Evolutionary conservation across 163 green algal genomes (phyloP), one percentile per base, ranked within the genome.

Genomic region (Chlamydomonas reinhardtii): DNA sequence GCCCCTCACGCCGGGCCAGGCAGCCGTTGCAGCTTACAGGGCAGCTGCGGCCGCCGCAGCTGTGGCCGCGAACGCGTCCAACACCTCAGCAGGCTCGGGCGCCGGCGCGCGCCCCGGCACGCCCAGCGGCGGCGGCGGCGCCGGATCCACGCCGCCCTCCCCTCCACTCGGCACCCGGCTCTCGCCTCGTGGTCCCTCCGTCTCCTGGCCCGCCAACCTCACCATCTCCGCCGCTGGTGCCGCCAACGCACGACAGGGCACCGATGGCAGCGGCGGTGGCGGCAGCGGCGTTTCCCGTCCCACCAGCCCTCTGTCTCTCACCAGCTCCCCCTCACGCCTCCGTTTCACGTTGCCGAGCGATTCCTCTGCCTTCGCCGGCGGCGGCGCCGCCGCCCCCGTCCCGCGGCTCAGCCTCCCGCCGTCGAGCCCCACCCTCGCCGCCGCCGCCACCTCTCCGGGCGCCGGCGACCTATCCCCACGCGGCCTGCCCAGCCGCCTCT

Each of bases 281-380:
- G 34, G 32, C 75, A 29, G 11, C 2, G 35, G 22, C 75, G 19
- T 11, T 19, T 65, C 37, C 65, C 39, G 62, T 11, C 24, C 27
- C 27, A 34, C 59, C 59, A 65, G 59, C 59, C 29, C 27, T 22
- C 62, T 70, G 8, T 43, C 76, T 12, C 25, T 82, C 56, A 82
- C 59, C 17, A 82, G 31, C 17, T 61, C 76, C n/a, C 35, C 76
- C 4, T 74, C 62, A 4, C 76, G 76, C 0, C 76, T 84, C 29
- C 76, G 76, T n/a, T 29, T 43, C 37, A 56, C 48, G 48, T 14
- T 56, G 48, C 48, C 48, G 2, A 56, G 48, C 14, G 48, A 9
- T 14, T 19, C 48, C 12, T 22, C 12, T 2, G 11, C 48, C 12
- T 9, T 56, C 73, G n/a, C n/a, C 8, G 52, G 14, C 73, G n/a